These are phyloP conservation scores for Cadophora luteo-olivacea DNA, from an alignment of 2,329 filamentous ascomycete genomes.

Conservation along the genomic window DNA sequence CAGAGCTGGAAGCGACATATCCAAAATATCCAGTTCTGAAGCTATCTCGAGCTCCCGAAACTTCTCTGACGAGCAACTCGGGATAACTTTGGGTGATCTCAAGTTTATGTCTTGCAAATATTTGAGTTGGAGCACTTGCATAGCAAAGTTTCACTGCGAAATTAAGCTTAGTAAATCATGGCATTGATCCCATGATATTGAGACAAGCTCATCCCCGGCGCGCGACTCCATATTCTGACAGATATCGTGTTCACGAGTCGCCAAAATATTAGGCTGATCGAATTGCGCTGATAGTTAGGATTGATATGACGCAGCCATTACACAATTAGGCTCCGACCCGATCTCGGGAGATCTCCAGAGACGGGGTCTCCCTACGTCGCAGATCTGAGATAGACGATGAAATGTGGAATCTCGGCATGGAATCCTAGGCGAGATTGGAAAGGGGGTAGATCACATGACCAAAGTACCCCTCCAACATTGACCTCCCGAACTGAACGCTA, in stretches of 20 bases:
- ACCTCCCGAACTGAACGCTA: too few species aligned
- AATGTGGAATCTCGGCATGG: neutral
- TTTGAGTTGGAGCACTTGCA: slow-evolving; percentile 1
- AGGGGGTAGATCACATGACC: neutral
- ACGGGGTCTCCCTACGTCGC: neutral
- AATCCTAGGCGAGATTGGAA: neutral
- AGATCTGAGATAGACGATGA: slow-evolving; percentile 1
- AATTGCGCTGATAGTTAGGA: neutral
- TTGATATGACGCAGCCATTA: neutral
- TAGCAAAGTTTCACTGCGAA: slow-evolving; percentile 1
- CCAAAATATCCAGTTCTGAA: neutral
- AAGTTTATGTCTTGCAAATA: neutral
- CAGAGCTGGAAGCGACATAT: slow-evolving; percentile 14
- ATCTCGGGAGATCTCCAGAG: neutral
- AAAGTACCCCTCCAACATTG: too few species aligned
- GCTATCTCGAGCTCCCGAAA: neutral
- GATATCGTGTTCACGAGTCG: neutral
- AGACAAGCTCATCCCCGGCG: neutral
- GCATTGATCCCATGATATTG: neutral
- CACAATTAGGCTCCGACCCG: neutral
- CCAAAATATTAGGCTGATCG: neutral
- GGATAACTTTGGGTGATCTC: neutral
- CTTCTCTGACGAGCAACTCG: neutral
- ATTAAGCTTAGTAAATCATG: neutral
- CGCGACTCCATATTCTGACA: neutral